Evolutionary conservation across 2,329 filamentous ascomycete genomes (phyloP), one percentile per base, ranked within the genome.

Genomic region (Diplodia scrobiculata): DNA sequence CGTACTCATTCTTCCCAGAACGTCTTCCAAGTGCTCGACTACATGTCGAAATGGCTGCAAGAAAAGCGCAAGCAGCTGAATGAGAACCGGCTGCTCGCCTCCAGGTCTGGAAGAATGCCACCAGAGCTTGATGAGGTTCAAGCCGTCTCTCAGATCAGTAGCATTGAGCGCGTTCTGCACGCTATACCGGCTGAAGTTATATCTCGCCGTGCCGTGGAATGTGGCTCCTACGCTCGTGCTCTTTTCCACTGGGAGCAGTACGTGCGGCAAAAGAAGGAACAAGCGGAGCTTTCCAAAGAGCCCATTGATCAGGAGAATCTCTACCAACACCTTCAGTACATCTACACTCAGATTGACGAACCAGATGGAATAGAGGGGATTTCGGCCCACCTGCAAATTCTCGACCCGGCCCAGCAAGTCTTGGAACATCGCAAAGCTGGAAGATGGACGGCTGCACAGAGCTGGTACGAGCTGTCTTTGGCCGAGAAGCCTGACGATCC

Each of bases 291-390:
- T 0, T 76, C 80, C 1, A 81, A 83, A 1, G 84, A 87, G 25
- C 69, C 74, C 13, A 80, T 84, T n/a, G 83, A 82, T 55, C 74
- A 83, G 53, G 83, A 89, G 63, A 83, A 86, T 27, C 82, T 95
- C 3, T 85, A 96, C 67, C 87, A 92, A 70, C 87, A 89, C 68
- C 81, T 99, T 27, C 94, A 98, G 73, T 89, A 94, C 63, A 97
- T 99, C 19, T 99, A 99, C 77, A 91, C 92, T 0, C 91, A 97
- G 71, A 98, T 99, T 68, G 95, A 99, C 73, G 95, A 99, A 72
- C 96, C 95, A 0, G 95, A 99, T 76, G 93, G 94, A 1, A 88
- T 99, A 38, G 93, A 98, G 74, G 95, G 95, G 2, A 94, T 99
- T 68, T 96, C 94, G 1, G 88, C 92, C 21, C 90, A 95, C 74